Evolutionary conservation across 2,329 filamentous ascomycete genomes (phyloP).

Genomic region (Leptographium procerum): DNA sequence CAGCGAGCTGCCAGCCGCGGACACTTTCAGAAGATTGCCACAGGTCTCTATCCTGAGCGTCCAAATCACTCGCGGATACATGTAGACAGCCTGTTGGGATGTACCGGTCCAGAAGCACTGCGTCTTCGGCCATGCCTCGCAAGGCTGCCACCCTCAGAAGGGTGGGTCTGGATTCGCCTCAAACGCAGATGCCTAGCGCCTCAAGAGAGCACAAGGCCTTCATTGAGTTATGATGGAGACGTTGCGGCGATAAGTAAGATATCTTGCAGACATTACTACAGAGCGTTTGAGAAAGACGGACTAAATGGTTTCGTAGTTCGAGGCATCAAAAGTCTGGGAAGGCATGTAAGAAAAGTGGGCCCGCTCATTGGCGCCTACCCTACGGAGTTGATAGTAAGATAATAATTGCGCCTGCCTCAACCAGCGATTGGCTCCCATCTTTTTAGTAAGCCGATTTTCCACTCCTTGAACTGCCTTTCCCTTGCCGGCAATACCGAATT

Average conservation of each 20-base stretch:
- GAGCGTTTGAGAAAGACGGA: neutral
- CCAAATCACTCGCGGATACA: neutral
- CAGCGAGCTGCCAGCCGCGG: neutral
- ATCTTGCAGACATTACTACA: neutral
- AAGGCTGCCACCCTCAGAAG: neutral
- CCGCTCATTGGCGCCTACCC: neutral
- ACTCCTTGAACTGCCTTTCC: slow-evolving; percentile 50
- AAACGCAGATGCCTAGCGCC: neutral
- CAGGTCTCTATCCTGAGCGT: neutral
- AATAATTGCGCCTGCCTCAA: neutral
- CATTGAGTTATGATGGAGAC: neutral
- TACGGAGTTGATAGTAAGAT: no score
- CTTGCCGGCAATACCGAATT: slow-evolving; percentile 40
- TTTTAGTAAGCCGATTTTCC: slow-evolving; percentile 54
- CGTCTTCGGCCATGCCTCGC: neutral
- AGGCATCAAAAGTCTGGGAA: neutral
- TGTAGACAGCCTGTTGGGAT: slow-evolving; percentile 8
- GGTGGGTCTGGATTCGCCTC: neutral
- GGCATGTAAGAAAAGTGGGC: neutral
- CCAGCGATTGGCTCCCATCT: slow-evolving; percentile 25
- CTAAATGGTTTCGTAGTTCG: neutral
- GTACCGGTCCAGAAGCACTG: neutral
- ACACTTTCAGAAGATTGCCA: neutral
- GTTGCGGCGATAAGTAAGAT: neutral
- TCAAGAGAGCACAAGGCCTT: neutral